phyloP scores from a whole-genome alignment of 495 filamentous ascomycete species.

The Hypoxylon trugodes region DNA sequence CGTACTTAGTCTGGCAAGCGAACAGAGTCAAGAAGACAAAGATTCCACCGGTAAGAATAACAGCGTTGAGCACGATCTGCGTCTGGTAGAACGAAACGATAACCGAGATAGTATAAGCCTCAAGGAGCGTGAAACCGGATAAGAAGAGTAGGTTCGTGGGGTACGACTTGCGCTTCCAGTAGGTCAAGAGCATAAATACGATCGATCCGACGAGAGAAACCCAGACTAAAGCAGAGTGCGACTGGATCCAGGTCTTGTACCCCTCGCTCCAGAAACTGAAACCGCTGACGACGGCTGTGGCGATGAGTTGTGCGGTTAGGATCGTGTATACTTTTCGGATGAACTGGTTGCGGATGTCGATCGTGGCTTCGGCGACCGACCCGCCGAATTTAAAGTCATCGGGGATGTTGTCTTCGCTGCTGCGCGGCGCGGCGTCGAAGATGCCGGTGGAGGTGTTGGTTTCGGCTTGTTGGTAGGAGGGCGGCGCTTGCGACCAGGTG shows the following conservation, averaged over 20 bases:
- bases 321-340: conserved; percentile 79
- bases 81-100: conserved; percentile 87
- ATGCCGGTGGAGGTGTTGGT: conserved; percentile 50
- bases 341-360: conserved; percentile 97
- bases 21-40: conserved; percentile 94
- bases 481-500: conserved; percentile 83
- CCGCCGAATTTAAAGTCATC: conserved; percentile 99
- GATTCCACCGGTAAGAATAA: conserved; percentile 89
- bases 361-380: conserved; percentile 87
- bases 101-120: conserved; percentile 93
- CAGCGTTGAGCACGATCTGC: conserved; percentile 85
- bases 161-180: conserved; percentile 98
- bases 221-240: conserved; percentile 84
- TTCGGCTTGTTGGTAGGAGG: conserved; percentile 71
- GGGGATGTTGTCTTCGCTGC: conserved; percentile 86
- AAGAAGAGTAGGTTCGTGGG: conserved; percentile 95
- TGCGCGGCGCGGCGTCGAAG: conserved; percentile 65
- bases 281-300: conserved; percentile 80
- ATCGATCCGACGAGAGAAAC: conserved; percentile 81
- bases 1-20: conserved; percentile 97
- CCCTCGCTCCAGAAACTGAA: conserved; percentile 81
- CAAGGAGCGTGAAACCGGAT: conserved; percentile 85
- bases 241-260: conserved; percentile 90
- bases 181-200: conserved; percentile 85
- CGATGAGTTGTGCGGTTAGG: conserved; percentile 82